These are phyloP conservation scores for Aspergillus wentii DNA, from an alignment of 495 filamentous ascomycete species.

Conservation along the genomic window DNA sequence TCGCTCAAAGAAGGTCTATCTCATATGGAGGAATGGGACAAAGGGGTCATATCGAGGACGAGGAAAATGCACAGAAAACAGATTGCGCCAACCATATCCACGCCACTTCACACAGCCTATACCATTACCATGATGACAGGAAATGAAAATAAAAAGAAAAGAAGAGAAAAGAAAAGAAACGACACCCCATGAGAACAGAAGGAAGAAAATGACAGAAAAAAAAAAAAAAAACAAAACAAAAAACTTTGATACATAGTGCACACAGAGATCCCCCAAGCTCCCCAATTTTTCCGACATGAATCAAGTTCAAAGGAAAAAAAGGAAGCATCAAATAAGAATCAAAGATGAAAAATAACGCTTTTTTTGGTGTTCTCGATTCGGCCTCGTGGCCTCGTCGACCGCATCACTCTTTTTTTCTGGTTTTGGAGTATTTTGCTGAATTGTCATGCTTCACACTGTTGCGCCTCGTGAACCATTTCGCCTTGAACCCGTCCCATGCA, in stretches of 20 bases:
- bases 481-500: constrained; percentile 47
- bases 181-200: constrained; percentile 7
- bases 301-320: constrained; percentile 16
- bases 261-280: constrained; percentile 24
- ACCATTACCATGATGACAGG: constrained; percentile 26
- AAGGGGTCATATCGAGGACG: constrained; percentile 22
- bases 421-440: constrained; percentile 10
- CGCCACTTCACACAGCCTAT: constrained; percentile 27
- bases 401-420: constrained; percentile 8
- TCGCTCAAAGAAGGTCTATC: constrained; percentile 43
- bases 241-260: constrained; percentile 25
- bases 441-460: constrained; percentile 24
- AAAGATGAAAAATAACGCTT: constrained; percentile 3
- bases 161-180: constrained; percentile 7
- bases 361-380: constrained; percentile 3
- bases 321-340: constrained; percentile 26
- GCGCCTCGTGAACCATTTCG: constrained; percentile 45
- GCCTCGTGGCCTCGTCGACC: constrained; percentile 1
- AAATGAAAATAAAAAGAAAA: constrained; percentile 19
- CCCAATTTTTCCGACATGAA: constrained; percentile 19
- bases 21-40: constrained; percentile 30
- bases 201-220: constrained; percentile 8
- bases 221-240: constrained; percentile 16
- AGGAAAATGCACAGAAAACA: constrained; percentile 31
- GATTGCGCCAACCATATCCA: constrained; percentile 39